Conservation (phyloP, 2,329 filamentous ascomycete species). For the Monilinia laxa region DNA sequence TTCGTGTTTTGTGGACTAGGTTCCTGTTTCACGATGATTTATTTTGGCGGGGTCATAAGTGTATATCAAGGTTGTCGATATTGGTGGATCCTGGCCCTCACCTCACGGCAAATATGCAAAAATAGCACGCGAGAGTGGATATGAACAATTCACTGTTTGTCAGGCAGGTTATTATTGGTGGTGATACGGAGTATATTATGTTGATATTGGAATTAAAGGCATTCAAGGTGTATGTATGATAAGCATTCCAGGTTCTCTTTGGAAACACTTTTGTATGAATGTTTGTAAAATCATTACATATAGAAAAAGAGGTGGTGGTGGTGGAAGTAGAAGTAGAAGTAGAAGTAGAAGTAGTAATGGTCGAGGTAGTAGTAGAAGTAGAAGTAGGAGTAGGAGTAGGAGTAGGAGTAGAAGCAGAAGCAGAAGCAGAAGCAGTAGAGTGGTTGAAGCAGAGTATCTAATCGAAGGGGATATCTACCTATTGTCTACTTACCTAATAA, state of each 20-base stretch:
- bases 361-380: no score
- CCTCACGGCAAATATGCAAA: slow-evolving; percentile 14
- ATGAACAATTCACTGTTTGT: slow-evolving; percentile 18
- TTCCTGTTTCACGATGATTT: slow-evolving; percentile 37
- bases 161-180: not conserved
- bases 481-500: no score
- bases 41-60: slow-evolving; percentile 37
- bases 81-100: slow-evolving; percentile 30
- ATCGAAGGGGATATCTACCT: no score
- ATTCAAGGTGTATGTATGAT: slow-evolving; percentile 17
- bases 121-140: slow-evolving; percentile 21
- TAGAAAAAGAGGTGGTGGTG: slow-evolving; percentile 2
- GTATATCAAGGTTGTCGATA: slow-evolving; percentile 38
- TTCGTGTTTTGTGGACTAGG: slow-evolving; percentile 30
- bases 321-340: no score
- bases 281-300: slow-evolving; percentile 27
- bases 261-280: slow-evolving; percentile 29
- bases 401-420: no score
- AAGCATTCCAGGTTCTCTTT: slow-evolving; percentile 29
- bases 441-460: no score
- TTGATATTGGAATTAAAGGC: not conserved
- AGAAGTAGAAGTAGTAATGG: no score
- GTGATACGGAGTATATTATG: not conserved
- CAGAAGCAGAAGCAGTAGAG: no score
- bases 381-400: no score